Conservation (phyloP, 768 basidiomycete species). For the Russula virescens region DNA sequence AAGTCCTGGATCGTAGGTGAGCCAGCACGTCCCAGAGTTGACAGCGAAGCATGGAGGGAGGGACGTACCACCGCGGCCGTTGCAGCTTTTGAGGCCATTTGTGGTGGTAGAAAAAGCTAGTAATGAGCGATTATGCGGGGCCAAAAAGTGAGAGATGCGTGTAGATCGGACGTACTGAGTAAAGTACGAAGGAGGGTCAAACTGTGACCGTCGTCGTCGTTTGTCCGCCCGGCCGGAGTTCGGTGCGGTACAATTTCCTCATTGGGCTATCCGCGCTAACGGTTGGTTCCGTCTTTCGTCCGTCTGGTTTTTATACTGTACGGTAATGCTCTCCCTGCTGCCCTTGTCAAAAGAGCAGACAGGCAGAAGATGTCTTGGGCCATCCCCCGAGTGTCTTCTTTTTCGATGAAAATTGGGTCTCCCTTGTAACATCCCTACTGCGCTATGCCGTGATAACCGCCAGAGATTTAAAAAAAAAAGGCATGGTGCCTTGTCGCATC, state of each 20-base stretch:
- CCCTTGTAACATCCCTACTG: too few relatives aligned
- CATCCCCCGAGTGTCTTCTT: too few relatives aligned
- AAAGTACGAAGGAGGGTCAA: background rate
- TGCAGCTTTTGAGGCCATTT: slow-evolving; percentile 69
- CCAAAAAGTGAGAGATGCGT: background rate
- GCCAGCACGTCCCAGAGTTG: slow-evolving; percentile 16
- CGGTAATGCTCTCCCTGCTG: too few relatives aligned
- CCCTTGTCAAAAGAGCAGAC: too few relatives aligned
- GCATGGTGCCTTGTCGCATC: too few relatives aligned
- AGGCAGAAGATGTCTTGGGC: too few relatives aligned
- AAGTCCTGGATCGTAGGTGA: slow-evolving; percentile 53
- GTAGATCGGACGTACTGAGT: background rate
- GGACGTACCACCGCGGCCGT: slow-evolving; percentile 49
- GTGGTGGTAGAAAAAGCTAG: background rate
- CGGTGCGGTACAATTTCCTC: background rate
- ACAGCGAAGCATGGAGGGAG: background rate
- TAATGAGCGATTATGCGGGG: background rate
- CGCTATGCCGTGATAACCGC: background rate
- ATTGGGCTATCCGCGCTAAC: background rate
- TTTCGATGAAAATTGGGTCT: too few relatives aligned
- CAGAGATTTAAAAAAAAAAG: too few relatives aligned
- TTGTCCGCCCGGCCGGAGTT: slow-evolving; percentile 1
- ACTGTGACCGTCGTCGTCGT: background rate
- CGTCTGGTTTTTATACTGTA: too few relatives aligned
- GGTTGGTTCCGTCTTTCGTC: too few relatives aligned